Evolutionary conservation across 2,329 filamentous ascomycete species (phyloP).

Genomic region (Bimuria novae-zelandiae): DNA sequence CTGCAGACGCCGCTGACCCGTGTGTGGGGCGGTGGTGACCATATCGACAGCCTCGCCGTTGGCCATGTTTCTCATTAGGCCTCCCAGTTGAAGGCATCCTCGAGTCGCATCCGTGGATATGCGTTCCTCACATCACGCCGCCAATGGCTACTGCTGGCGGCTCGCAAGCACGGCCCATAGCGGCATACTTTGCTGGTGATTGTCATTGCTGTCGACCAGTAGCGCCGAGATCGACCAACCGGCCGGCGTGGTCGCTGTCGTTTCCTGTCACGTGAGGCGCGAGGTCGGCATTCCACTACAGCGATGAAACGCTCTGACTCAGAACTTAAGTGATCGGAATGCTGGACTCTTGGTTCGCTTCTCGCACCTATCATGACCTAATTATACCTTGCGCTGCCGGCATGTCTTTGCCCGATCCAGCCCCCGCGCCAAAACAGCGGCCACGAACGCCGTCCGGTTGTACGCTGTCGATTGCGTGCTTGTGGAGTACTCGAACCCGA

Average conservation of each 20-base stretch:
- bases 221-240: not conserved
- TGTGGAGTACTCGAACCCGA: constrained; percentile 7
- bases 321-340: no score
- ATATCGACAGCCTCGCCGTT: constrained; percentile 3
- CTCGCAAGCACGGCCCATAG: not conserved
- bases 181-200: not conserved
- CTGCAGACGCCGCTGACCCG: not conserved
- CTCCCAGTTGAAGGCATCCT: not conserved
- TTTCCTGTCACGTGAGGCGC: not conserved
- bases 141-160: not conserved
- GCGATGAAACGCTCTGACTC: constrained; percentile 21
- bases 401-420: constrained; percentile 12
- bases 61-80: constrained; percentile 8
- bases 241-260: not conserved
- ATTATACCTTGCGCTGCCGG: constrained; percentile 15
- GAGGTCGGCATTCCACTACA: constrained; percentile 3
- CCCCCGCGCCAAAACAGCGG: constrained; percentile 9
- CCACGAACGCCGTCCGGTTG: constrained; percentile 17
- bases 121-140: not conserved
- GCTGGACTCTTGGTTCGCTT: constrained; percentile 17
- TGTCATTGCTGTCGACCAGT: not conserved
- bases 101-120: not conserved
- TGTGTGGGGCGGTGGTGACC: not conserved
- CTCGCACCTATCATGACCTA: constrained; percentile 17
- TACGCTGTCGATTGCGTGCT: constrained; percentile 13